Evolutionary conservation across 1,139 yeast species (phyloP), one percentile per base, ranked within the genome.

Genomic region (Geotrichum klebahnii): DNA sequence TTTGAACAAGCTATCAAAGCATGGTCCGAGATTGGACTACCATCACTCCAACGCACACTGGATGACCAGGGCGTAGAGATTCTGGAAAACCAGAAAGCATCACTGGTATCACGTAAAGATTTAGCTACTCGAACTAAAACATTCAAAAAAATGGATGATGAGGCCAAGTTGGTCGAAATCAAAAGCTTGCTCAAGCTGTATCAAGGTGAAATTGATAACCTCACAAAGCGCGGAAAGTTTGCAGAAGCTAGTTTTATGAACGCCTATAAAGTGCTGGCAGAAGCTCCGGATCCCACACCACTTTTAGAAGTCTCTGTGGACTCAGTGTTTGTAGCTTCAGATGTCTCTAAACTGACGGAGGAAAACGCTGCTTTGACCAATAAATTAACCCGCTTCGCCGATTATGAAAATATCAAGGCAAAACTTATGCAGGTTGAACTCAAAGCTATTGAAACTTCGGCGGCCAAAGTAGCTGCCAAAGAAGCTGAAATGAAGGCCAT

Each of bases 241-340:
- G 81, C 86, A 1, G 97, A 92, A 62, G 73, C 75, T 33, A 75
- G 81, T 44, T 84, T 92, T 62, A 79, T 89, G 66, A 81, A 81
- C 20, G 72, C 87, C 24, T 90, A 90, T 69, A 74, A 89, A 53
- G 71, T 79, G 23, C 70, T 92, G 12, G 87, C 89, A 1, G 96
- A 90, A 62, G 92, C 95, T 0, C 97, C 97, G 0, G 97, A 92
- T 67, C 97, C 97, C 2, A 78, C 77, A 54, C 95, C 96, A 2
- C 68, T 90, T 43, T 70, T 90, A 52, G 88, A 85, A 60, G 76
- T 79, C 33, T 80, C 94, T 2, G 67, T 85, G 31, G 87, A 84
- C 50, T 78, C 87, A 2, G 81, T 84, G n/a, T 67, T 76, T 10
- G 77, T 78, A 32, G 73, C 77, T 1, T 72, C 78, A 12, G 89